Base-by-base conservation (phyloP, 768 basidiomycete genomes). In the Boletellus sp. region DNA sequence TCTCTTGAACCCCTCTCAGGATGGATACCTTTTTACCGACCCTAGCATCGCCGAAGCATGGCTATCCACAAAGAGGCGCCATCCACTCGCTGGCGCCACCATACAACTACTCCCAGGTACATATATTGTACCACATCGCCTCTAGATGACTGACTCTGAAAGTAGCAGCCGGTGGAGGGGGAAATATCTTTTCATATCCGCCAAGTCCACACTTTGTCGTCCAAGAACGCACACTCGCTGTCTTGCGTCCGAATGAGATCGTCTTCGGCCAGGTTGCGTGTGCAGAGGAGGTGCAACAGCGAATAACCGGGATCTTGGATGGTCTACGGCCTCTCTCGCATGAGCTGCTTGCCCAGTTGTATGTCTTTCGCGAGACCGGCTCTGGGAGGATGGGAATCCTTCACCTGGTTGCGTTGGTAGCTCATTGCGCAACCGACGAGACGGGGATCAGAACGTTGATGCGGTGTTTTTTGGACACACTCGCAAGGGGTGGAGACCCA, bases 341-440 rank as follows among this genome's bases (percentile, higher is more conserved):
- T 51, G 54, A 72, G 13, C 49, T 76, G 16, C 67, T 78, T 4
- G 71, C 73, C 4, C 72, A 73, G 24, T 36, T 81, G 1, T 66
- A 72, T 42, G 60, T 81, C 47, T 65, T 78, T 22, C 64, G 59
- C 43, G 71, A 72, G 50, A 61, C 61, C 7, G 38, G 20, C 22
- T 9, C 45, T 8, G 73, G 77, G 54, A 48, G 58, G 15, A 47
- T 62, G 1, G 65, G 67, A n/a, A 58, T 48, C 6, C 63, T 74
- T 44, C 76, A 82, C 53, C 40, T 80, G 39, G 42, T 79, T 19
- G 57, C 78, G 19, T 56, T 73, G 34, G 60, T 72, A 16, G 72
- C 79, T 0, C 81, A 84, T 56, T 64, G 66, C 38, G 75, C 82
- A 37, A 72, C 75, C 0, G 82, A 84, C 57, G 78, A 74, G n/a